Evolutionary conservation across 2,329 filamentous ascomycete genomes (phyloP), one percentile per base, ranked within the genome.

Genomic region (Macrophomina phaseolina): DNA sequence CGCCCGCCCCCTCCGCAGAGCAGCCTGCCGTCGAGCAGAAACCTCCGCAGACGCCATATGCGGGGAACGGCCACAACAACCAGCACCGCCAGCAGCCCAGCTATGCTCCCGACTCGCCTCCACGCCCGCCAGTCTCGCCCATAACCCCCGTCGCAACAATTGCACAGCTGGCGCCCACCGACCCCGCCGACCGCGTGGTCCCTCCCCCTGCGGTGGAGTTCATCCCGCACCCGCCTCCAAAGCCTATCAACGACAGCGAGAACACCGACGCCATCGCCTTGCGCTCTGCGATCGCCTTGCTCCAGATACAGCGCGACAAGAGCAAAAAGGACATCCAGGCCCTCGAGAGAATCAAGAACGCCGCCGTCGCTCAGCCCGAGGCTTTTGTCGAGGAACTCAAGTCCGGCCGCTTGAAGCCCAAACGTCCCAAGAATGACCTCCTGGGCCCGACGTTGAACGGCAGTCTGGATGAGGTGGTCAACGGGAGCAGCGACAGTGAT

Each of bases 251-350:
- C 23, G 79, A 81, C 70, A 80, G 78, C 68, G 80, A 83, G 61
- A 97, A 97, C 74, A 89, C 92, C 7, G 94, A 98, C 81, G 93
- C 91, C 30, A 90, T 97, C 68, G 94, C 94, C 5, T 85, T 97
- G 68, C 89, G 90, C 70, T 92, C 91, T 32, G 92, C 94, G 53
- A 93, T 97, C 68, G 90, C 92, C 8, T 89, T 97, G 62, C 83
- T 98, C 55, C 93, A 97, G 80, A 85, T 97, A 70, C 94, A 98
- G 81, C 89, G 89, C 70, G 88, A 90, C 74, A 91, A 91, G 76
- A 92, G 92, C 48, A 82, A 89, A 60, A 86, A 87, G 55, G 94
- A 97, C 79, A 89, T 97, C 62, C 85, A 87, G 71, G 81, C 86
- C 0, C 83, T 97, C 40, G 86, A 89, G 71, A 82, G 83, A 67